phyloP scores from a whole-genome alignment of 805 yeast genomes.

The Starmera pachycereana region DNA sequence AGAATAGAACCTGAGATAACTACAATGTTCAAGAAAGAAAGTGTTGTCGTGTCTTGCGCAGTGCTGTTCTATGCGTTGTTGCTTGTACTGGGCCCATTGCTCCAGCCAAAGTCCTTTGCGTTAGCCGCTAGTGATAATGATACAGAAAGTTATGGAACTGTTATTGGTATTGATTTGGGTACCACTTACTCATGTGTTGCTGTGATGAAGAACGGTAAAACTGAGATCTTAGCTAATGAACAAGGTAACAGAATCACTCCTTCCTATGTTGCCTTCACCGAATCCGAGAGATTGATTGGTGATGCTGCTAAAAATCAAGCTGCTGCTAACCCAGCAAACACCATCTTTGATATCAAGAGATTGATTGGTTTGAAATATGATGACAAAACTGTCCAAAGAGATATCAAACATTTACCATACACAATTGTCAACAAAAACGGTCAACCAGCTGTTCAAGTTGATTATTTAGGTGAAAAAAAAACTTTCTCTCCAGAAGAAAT shows the following conservation, averaged over 20 bases:
- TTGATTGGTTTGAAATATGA: slow-evolving; percentile 75
- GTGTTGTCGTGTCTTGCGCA: slow-evolving; percentile 23
- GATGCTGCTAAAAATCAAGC: slow-evolving; percentile 97
- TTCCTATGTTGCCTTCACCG: slow-evolving; percentile 87
- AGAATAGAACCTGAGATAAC: too few relatives aligned
- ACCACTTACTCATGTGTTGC: slow-evolving; percentile 98
- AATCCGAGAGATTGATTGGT: slow-evolving; percentile 86
- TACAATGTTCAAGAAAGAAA: slow-evolving; percentile 15
- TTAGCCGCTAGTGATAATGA: slow-evolving; percentile 20
- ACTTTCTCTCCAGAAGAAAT: slow-evolving; percentile 87
- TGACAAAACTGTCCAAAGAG: slow-evolving; percentile 72
- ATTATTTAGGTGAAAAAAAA: slow-evolving; percentile 62
- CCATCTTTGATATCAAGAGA: slow-evolving; percentile 86
- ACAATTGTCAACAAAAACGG: slow-evolving; percentile 58
- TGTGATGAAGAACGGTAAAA: slow-evolving; percentile 72
- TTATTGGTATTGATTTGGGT: slow-evolving; percentile 94
- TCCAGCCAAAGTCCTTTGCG: slow-evolving; percentile 6
- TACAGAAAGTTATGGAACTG: slow-evolving; percentile 46
- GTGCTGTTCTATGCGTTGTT: slow-evolving; percentile 20
- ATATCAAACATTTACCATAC: slow-evolving; percentile 77
- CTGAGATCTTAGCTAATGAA: slow-evolving; percentile 89
- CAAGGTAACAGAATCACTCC: slow-evolving; percentile 98
- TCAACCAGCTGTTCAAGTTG: slow-evolving; percentile 76
- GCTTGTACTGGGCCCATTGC: slow-evolving; percentile 17
- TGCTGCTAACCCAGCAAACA: slow-evolving; percentile 77